Percentiles rank a stretch among this genome's conserved stretches.
These are phyloP conservation scores for Umbelopsis sp. DNA, from an alignment of 192 early-diverging fungal genomes.

Conservation along the genomic window DNA sequence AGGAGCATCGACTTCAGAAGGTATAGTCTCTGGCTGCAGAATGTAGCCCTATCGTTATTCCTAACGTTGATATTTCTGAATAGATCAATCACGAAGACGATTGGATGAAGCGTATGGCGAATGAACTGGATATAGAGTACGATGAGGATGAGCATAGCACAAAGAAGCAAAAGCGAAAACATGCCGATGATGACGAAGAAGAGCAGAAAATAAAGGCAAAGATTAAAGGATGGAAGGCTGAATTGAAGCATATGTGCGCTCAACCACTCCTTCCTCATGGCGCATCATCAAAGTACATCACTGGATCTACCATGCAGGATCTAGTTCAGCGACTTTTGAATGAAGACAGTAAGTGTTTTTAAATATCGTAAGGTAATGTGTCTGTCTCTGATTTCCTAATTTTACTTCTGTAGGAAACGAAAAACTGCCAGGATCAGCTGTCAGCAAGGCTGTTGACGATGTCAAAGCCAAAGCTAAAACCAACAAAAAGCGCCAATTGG, in stretches of 20 bases:
- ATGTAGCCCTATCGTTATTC: neutral
- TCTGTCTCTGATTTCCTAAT: neutral
- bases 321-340: constrained; percentile 64
- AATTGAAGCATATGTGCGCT: constrained; percentile 49
- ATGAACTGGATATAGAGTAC: constrained; percentile 78
- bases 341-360: constrained; percentile 23
- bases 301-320: constrained; percentile 62
- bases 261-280: constrained; percentile 52
- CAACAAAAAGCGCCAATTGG: neutral
- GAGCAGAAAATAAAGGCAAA: constrained; percentile 48
- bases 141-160: constrained; percentile 59
- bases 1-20: constrained; percentile 80
- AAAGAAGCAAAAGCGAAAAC: constrained; percentile 42
- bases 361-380: neutral
- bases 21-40: constrained; percentile 3
- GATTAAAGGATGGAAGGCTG: constrained; percentile 42
- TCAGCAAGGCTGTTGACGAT: neutral
- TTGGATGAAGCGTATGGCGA: constrained; percentile 80
- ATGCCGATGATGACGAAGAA: constrained; percentile 33
- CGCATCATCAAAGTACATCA: constrained; percentile 62
- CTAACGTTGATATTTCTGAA: neutral
- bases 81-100: constrained; percentile 55
- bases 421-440: neutral
- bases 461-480: neutral
- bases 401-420: neutral